phyloP scores from a whole-genome alignment of 345 rosid species.

The Arabidopsis arenosa region DNA sequence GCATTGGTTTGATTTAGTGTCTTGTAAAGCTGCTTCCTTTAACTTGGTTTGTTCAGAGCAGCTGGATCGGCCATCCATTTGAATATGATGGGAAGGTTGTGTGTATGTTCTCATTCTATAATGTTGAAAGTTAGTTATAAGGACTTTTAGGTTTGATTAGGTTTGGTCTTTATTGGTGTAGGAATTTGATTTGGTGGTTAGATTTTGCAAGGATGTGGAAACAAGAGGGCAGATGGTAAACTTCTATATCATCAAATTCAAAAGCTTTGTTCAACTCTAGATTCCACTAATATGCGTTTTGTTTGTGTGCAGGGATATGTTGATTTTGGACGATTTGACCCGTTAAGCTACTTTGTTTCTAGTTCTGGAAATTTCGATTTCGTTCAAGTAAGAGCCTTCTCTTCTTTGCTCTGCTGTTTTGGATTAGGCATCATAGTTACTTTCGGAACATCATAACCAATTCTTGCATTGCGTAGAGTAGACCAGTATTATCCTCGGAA shows the following conservation, averaged over 20 bases:
- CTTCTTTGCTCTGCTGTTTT: constrained; percentile 32
- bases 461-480: constrained; percentile 11
- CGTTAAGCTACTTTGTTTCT: constrained; percentile 65
- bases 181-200: constrained; percentile 76
- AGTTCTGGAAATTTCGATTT: constrained; percentile 67
- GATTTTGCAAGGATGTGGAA: constrained; percentile 95
- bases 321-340: constrained; percentile 75
- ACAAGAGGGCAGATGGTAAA: constrained; percentile 78
- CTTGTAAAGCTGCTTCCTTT: constrained; percentile 48
- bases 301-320: constrained; percentile 79
- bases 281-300: background rate
- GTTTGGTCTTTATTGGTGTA: constrained; percentile 41
- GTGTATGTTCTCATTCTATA: background rate
- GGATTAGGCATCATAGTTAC: constrained; percentile 19
- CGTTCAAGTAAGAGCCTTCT: constrained; percentile 63
- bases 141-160: constrained; percentile 14
- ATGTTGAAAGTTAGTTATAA: background rate
- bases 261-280: constrained; percentile 14
- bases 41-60: constrained; percentile 58
- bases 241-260: constrained; percentile 41
- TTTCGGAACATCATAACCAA: background rate
- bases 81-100: constrained; percentile 71
- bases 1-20: constrained; percentile 1
- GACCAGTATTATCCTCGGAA: background rate
- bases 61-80: constrained; percentile 72